Evolutionary conservation across 345 rosid species (phyloP), one percentile per base, ranked within the genome.

Genomic region (Linum trigynum): DNA sequence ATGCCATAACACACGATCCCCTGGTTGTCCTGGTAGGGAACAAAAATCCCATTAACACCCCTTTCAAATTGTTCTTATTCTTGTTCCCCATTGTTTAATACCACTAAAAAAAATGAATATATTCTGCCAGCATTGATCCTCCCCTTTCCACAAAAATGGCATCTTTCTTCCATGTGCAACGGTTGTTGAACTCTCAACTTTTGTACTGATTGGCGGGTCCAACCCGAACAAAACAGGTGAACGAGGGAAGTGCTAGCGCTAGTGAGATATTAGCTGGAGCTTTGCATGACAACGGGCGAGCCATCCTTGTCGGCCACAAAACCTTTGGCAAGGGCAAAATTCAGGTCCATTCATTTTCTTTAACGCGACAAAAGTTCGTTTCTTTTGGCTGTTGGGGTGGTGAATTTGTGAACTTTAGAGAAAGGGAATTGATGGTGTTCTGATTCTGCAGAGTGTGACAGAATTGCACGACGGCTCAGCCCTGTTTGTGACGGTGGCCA

Each of bases 181-280:
- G 32, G 32, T 23, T 23, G 32, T 1, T 23, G 32, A 23, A 23
- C 32, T 23, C 32, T 23, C 32, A 23, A 23, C 32, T 23, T 23
- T 23, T 23, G 32, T 23, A 23, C 32, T 7, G 7, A 56, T 15
- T 7, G 6, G 5, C 59, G 15, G 59, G 2, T 5, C 59, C 16
- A 7, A 5, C 5, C 15, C 2, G 7, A 56, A 15, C 55, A 42
- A 73, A 69, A 77, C 66, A 91, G 98, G 96, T 91, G 61, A 86
- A 91, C 58, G 96, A 85, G 70, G 87, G 94, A 75, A 91, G 97
- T 76, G 97, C 96, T 15, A 91, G 98, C 69, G 98, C 98, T 39
- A 91, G 98, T 66, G 98, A 91, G 81, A 88, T 91, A 70, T 68
- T 91, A 79, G 98, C 98, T 14, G 85, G 94, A 59, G 98, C 98